Base-by-base conservation (phyloP, 176 grass and related monocot genomes). In the Lolium rigidum region DNA sequence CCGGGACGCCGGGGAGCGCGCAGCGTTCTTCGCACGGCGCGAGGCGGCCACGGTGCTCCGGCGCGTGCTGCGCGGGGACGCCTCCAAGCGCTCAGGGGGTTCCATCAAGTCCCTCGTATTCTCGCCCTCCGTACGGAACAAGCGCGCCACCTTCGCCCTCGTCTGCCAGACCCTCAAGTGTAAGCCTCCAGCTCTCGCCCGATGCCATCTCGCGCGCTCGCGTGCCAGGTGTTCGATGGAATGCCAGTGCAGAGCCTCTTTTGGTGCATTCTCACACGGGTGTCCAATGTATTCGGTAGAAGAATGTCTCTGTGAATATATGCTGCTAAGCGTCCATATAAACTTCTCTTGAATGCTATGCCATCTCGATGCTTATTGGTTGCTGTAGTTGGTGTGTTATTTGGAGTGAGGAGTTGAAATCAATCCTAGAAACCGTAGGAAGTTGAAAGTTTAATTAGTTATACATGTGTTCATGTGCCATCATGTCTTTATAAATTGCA, bases 91-190 rank as follows among this genome's bases (percentile, higher is more conserved):
- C 44, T 59, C 94, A 38, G 79, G 90, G 5, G 93, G 86, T 3
- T 94, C 96, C 79, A 95, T 95, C 79, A 98, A 98, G 70, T 95
- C 88, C 25, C 92, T 98, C 50, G 92, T 98, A 0, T 98, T 88
- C 84, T 94, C 92, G 2, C 96, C 94, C 31, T 89, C 92, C 4
- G 79, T 98, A 10, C 84, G 93, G 28, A 98, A 98, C 90, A 98
- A 98, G 90, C 94, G 90, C 10, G 93, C 96, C 51, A 95, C 93
- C 59, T 95, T 98, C 58, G 96, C 92, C 13, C 93, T 98, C 38
- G 90, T 98, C 74, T 98, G 93, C 71, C 86, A 98, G 76, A 95
- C 96, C 41, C 96, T 98, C 70, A 98, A 94, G 88, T 95, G 96
- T 98, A 88, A 58, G 77, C 31, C 9, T 15, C 64, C 21, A 15